Percentiles rank a stretch among this genome's conserved stretches.
Evolutionary conservation across 805 yeast genomes (phyloP).

Genomic region (Lipomyces yamadae): DNA sequence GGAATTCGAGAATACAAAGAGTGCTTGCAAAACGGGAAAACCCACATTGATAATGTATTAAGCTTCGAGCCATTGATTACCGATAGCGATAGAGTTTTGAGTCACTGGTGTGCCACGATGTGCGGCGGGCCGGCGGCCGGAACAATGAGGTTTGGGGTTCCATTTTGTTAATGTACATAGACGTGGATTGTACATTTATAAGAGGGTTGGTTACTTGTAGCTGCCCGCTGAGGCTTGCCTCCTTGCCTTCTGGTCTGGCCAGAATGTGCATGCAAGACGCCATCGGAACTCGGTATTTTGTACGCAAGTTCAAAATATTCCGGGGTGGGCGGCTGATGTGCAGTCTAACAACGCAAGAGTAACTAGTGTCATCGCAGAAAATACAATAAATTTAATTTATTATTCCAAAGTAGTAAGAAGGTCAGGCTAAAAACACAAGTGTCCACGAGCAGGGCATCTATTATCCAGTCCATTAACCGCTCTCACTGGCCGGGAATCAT

Average conservation of each 20-base stretch:
- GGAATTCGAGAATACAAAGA: background rate
- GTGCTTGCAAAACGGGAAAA: background rate
- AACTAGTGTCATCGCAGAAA: background rate
- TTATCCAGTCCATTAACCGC: background rate
- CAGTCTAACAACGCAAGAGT: no score
- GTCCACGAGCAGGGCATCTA: background rate
- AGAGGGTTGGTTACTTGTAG: no score
- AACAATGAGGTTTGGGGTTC: background rate
- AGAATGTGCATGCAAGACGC: no score
- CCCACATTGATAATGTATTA: background rate
- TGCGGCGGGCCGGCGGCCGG: background rate
- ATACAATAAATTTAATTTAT: background rate
- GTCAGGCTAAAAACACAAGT: background rate
- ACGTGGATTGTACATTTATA: no score
- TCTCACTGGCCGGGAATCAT: background rate
- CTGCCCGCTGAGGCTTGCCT: no score
- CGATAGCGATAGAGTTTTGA: conserved; percentile 1
- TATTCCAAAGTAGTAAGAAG: background rate
- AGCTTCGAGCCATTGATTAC: background rate
- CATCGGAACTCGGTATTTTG: no score
- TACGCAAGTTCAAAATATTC: no score
- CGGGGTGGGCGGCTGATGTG: no score
- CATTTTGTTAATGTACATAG: no score
- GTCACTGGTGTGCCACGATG: background rate
- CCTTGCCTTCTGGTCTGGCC: no score